A percentile compares a stretch with the other conserved stretches of the same genome.
Conservation (phyloP, 768 basidiomycete genomes). For the Rhodotorula taiwanensis region DNA sequence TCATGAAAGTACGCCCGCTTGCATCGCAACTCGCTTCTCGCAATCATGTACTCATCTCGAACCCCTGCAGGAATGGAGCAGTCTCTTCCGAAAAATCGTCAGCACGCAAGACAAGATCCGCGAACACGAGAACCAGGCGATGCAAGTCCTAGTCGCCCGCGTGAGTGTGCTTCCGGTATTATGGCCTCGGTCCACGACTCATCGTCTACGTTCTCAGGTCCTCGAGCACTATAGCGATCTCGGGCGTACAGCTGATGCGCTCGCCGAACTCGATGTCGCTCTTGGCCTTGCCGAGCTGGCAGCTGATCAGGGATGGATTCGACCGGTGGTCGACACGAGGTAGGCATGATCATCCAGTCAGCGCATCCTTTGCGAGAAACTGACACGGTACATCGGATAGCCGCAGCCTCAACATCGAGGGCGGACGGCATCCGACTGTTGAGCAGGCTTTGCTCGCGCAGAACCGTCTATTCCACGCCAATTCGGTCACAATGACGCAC, state of each 20-base stretch:
- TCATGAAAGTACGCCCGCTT: background rate
- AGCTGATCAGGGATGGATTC: slow-evolving; percentile 64
- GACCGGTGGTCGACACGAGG: slow-evolving; percentile 65
- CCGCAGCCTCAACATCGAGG: slow-evolving; percentile 58
- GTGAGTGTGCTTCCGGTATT: background rate
- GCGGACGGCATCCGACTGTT: slow-evolving; percentile 88
- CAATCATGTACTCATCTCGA: background rate
- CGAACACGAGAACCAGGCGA: slow-evolving; percentile 15
- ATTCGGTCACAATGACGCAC: slow-evolving; percentile 59
- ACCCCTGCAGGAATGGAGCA: slow-evolving; percentile 18
- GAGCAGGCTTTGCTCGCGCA: slow-evolving; percentile 72
- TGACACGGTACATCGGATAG: slow-evolving; percentile 46
- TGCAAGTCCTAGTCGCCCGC: slow-evolving; percentile 17
- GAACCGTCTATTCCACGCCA: slow-evolving; percentile 75
- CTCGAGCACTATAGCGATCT: slow-evolving; percentile 20
- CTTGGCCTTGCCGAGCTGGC: slow-evolving; percentile 76
- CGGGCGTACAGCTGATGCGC: slow-evolving; percentile 36
- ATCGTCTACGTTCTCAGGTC: background rate
- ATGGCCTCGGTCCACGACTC: background rate
- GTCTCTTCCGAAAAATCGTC: slow-evolving; percentile 1
- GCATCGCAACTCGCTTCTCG: background rate
- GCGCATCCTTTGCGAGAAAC: no score
- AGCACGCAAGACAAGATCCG: background rate
- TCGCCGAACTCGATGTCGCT: slow-evolving; percentile 82
- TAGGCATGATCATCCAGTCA: no score